These are phyloP conservation scores for Podospora australis DNA, from an alignment of 495 filamentous ascomycete genomes.

Conservation along the genomic window DNA sequence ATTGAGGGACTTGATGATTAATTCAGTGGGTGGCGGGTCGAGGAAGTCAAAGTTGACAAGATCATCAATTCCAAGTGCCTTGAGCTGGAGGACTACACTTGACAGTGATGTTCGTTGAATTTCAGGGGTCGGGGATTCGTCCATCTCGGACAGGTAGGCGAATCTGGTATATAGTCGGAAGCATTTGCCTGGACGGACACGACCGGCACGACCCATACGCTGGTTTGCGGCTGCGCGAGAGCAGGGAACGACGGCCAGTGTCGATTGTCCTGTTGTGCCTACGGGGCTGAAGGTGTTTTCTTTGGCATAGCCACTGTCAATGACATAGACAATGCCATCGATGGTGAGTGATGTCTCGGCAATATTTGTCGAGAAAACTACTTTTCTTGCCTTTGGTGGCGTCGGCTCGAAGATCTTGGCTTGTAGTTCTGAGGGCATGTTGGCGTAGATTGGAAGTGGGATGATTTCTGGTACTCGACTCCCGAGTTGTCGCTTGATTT, in stretches of 20 bases:
- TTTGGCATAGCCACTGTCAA: constrained; percentile 89
- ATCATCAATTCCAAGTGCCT: constrained; percentile 88
- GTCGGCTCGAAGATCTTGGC: constrained; percentile 88
- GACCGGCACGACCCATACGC: constrained; percentile 83
- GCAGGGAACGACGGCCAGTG: constrained; percentile 82
- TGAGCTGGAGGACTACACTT: constrained; percentile 76
- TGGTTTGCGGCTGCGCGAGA: constrained; percentile 95
- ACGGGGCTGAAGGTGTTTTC: constrained; percentile 88
- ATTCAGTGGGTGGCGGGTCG: constrained; percentile 87
- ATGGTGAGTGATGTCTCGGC: constrained; percentile 86
- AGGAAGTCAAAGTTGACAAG: constrained; percentile 95
- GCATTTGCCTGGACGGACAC: constrained; percentile 89
- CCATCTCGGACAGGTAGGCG: constrained; percentile 90
- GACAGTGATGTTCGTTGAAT: constrained; percentile 90
- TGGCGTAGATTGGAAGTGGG: constrained; percentile 83
- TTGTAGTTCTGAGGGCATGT: constrained; percentile 78
- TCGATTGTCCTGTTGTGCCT: constrained; percentile 78
- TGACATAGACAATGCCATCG: constrained; percentile 86
- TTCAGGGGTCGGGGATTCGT: constrained; percentile 88
- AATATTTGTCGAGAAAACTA: constrained; percentile 86
- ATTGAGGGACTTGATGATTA: constrained; percentile 83
- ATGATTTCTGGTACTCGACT: constrained; percentile 80
- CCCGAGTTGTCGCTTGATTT: constrained; percentile 74
- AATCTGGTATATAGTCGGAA: constrained; percentile 94
- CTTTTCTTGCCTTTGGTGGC: constrained; percentile 71